A percentile compares a stretch with the other conserved stretches of the same genome.
Conservation (phyloP, 345 rosid species). For the Kandelia obovata region DNA sequence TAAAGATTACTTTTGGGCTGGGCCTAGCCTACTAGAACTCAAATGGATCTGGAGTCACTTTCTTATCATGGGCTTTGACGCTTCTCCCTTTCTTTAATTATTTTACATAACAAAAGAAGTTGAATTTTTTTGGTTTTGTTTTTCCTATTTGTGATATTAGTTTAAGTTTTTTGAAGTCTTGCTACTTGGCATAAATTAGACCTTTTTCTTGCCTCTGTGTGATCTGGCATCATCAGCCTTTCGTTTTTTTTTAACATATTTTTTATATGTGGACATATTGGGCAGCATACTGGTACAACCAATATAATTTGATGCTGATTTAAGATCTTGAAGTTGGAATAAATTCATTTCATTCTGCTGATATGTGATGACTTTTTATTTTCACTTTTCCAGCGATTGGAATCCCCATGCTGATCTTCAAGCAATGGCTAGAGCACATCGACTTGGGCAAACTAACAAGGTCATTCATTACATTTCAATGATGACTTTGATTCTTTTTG, state of each 20-base stretch:
- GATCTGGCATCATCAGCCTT: too few relatives aligned
- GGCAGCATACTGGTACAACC: neutral
- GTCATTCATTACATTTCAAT: conserved; percentile 33
- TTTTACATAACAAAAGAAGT: too few relatives aligned
- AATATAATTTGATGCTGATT: conserved; percentile 1
- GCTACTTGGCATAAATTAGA: too few relatives aligned
- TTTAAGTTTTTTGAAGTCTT: too few relatives aligned
- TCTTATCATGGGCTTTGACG: too few relatives aligned
- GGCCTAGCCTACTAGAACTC: too few relatives aligned
- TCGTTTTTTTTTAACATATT: neutral
- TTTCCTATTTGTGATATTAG: too few relatives aligned
- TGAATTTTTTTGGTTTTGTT: too few relatives aligned
- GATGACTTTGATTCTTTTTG: neutral
- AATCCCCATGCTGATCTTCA: conserved; percentile 99
- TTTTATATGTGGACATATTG: conserved; percentile 7
- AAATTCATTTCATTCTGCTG: conserved; percentile 1
- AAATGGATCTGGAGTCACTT: too few relatives aligned
- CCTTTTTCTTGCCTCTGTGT: too few relatives aligned
- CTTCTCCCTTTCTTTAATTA: too few relatives aligned
- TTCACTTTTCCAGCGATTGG: conserved; percentile 78
- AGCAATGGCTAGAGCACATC: conserved; percentile 99
- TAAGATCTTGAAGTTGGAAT: neutral
- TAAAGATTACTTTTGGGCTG: too few relatives aligned
- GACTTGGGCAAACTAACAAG: conserved; percentile 98
- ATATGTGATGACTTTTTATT: conserved; percentile 11